phyloP scores from a whole-genome alignment of 805 yeast genomes.

The Pichia heedii region DNA sequence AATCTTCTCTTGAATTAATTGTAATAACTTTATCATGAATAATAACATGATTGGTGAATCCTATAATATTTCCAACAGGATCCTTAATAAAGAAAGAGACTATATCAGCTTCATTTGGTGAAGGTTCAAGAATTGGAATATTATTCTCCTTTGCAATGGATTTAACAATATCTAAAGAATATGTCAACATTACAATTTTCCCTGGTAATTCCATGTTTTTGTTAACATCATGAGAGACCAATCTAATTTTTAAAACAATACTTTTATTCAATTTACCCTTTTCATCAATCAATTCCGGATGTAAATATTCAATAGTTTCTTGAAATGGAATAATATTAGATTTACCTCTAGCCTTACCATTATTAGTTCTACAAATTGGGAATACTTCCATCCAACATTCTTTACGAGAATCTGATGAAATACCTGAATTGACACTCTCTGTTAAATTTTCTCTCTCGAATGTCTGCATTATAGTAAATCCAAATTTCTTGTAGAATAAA shows the following conservation, averaged over 20 bases:
- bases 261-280: conserved; percentile 27
- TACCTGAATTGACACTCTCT: conserved; percentile 31
- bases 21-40: background rate
- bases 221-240: conserved; percentile 29
- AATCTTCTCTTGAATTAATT: conserved; percentile 6
- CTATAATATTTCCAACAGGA: conserved; percentile 57
- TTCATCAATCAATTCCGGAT: conserved; percentile 13
- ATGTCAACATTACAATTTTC: conserved; percentile 32
- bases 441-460: conserved; percentile 44
- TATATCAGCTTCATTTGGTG: conserved; percentile 3
- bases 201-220: conserved; percentile 28
- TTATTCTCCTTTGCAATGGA: conserved; percentile 15
- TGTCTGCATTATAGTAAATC: conserved; percentile 52
- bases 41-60: conserved; percentile 35
- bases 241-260: conserved; percentile 39
- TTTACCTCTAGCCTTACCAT: background rate
- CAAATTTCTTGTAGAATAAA: conserved; percentile 50
- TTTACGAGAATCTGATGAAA: conserved; percentile 54
- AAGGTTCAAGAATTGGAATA: conserved; percentile 13
- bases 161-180: conserved; percentile 26
- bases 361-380: conserved; percentile 32
- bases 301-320: conserved; percentile 22
- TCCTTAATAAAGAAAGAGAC: conserved; percentile 37
- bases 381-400: conserved; percentile 70
- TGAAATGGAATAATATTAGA: conserved; percentile 29